Percentiles rank a stretch among this genome's conserved stretches.
phyloP scores from a whole-genome alignment of 1,284 basidiomycete genomes.

The Albatrellus sp. region DNA sequence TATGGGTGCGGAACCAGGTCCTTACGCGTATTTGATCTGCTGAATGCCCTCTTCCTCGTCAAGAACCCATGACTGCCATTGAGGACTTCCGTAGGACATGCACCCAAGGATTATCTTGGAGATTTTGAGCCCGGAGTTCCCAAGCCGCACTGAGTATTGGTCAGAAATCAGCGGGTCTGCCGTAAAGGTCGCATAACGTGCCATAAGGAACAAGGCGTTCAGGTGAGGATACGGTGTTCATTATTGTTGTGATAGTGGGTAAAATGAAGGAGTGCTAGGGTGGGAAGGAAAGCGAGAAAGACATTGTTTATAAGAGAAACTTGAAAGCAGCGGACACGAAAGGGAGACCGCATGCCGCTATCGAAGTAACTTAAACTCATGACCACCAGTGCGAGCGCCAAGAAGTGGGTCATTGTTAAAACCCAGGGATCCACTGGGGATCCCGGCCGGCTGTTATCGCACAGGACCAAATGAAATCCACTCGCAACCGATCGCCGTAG shows the following conservation, averaged over 20 bases:
- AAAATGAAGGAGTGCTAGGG: too few species aligned
- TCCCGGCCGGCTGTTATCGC: too few species aligned
- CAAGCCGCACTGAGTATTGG: background rate
- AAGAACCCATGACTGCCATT: conserved; percentile 2
- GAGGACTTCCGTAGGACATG: conserved; percentile 4
- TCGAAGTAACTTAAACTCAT: background rate
- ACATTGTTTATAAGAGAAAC: too few species aligned
- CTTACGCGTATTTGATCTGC: conserved; percentile 4
- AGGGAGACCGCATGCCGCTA: background rate
- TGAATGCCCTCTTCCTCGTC: conserved; percentile 3
- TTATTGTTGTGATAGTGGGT: background rate
- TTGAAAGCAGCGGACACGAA: too few species aligned
- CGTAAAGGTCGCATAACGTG: background rate
- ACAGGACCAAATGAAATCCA: too few species aligned
- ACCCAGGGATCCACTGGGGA: background rate
- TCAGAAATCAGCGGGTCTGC: background rate
- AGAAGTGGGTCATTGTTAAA: background rate
- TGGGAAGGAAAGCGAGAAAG: too few species aligned
- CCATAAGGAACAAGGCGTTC: background rate
- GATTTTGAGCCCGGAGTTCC: conserved; percentile 1
- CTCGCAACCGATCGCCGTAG: background rate
- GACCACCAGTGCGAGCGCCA: background rate
- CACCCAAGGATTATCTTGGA: conserved; percentile 4
- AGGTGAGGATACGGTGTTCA: background rate
- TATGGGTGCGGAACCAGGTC: too few species aligned